Base-by-base conservation (phyloP, 495 filamentous ascomycete genomes). In the Penicillium egyptiacum region DNA sequence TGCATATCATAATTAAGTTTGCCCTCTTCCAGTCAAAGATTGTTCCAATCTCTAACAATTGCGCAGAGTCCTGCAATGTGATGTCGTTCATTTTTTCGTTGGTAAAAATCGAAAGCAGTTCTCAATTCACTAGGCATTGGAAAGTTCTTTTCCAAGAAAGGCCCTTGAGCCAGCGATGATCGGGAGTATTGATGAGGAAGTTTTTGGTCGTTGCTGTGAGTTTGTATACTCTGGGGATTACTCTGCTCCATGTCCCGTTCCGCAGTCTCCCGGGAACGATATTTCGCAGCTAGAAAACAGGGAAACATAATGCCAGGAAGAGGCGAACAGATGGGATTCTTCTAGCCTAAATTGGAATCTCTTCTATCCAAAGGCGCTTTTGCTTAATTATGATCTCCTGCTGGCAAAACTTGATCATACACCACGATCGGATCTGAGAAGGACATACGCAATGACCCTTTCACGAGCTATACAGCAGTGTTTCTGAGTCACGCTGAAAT, bases 401-500 rank as follows among this genome's bases (percentile, higher is more conserved):
- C n/a, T 53, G 7, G 46, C 4, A 52, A 25, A 50, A 41, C 57
- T 64, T 51, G 37, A 33, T 49, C n/a, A 56, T 16, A 28, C 17
- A 33, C 17, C 28, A 49, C 35, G 52, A 50, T 31, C 33, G 22
- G 23, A 48, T 31, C 25, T 22, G 23, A 57, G 47, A 53, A 40
- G 33, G 19, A 41, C 17, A 16, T 44, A 35, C 9, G 23, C 45
- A 64, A 20, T 42, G 28, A 64, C 17, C 53, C 48, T 57, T 28
- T 30, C 22, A 63, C 64, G 42, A 53, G 73, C 57, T 75, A 72
- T 45, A 56, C 62, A 8, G 50, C 55, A 9, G 58, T 71, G 2
- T 67, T 75, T 55, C 60, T 74, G 31, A 26, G 49, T 50, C 69
- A 75, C 35, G 73, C 69, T 31, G 52, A 56, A 35, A 53, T 75